These are phyloP conservation scores for Orychophragmus violaceus DNA, from an alignment of 345 rosid species.

Conservation along the genomic window DNA sequence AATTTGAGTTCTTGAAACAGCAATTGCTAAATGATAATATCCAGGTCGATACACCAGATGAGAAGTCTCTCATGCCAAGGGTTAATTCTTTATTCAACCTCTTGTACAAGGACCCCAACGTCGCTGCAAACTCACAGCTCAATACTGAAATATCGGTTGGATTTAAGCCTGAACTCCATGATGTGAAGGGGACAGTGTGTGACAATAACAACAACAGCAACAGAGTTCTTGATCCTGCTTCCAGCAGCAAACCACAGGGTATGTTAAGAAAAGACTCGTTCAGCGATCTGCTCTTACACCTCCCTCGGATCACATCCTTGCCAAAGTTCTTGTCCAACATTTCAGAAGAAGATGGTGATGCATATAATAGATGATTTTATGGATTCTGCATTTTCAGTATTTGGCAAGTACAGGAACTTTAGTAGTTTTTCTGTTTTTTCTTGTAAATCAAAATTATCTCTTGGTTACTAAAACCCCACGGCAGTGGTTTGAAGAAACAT, in stretches of 20 bases:
- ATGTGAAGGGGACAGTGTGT: constrained; percentile 26
- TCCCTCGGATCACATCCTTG: constrained; percentile 87
- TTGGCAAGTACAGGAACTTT: constrained; percentile 28
- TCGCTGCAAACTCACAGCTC: constrained; percentile 48
- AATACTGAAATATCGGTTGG: constrained; percentile 38
- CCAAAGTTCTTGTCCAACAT: constrained; percentile 93
- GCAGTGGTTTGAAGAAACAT: constrained; percentile 49
- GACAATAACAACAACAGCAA: constrained; percentile 27
- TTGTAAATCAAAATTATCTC: constrained; percentile 22
- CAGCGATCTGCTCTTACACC: constrained; percentile 77
- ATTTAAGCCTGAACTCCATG: constrained; percentile 32
- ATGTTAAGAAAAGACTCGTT: constrained; percentile 93
- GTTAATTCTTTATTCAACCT: constrained; percentile 96
- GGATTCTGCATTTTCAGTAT: constrained; percentile 8
- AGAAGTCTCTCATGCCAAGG: constrained; percentile 92
- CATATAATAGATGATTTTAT: constrained; percentile 42
- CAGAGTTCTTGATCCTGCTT: constrained; percentile 40
- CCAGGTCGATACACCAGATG: constrained; percentile 73
- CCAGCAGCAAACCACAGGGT: constrained; percentile 50
- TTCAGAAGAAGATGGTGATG: constrained; percentile 71
- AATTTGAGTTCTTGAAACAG: constrained; percentile 71
- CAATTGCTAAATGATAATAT: constrained; percentile 72
- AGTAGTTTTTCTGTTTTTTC: constrained; percentile 13
- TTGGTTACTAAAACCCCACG: constrained; percentile 9
- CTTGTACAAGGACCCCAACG: constrained; percentile 63